phyloP scores from a whole-genome alignment of 345 rosid genomes.

The Acer saccharum region DNA sequence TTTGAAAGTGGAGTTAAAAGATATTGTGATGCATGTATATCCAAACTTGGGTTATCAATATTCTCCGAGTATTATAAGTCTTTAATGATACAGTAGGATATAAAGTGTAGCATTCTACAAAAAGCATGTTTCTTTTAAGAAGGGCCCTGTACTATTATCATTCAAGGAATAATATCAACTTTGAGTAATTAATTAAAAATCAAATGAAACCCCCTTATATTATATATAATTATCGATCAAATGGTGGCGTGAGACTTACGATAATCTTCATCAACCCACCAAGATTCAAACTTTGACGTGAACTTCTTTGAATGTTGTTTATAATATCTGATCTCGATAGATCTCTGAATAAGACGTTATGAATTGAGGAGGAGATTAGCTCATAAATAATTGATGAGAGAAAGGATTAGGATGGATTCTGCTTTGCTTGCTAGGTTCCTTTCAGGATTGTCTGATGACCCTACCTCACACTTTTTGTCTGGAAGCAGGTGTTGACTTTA shows the following conservation, averaged over 20 bases:
- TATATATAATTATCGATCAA: not conserved
- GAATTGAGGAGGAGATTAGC: not conserved
- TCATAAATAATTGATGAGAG: not conserved
- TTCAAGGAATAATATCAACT: slow-evolving; percentile 33
- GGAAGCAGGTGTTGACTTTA: slow-evolving; percentile 25
- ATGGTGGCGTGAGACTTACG: not conserved
- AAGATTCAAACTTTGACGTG: too few relatives aligned
- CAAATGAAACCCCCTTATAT: not conserved
- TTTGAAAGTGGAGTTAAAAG: slow-evolving; percentile 8
- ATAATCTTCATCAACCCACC: too few relatives aligned
- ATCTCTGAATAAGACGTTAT: too few relatives aligned
- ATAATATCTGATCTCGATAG: too few relatives aligned
- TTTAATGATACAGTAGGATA: slow-evolving; percentile 27
- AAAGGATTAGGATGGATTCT: not conserved
- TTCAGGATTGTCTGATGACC: slow-evolving; percentile 17
- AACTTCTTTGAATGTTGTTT: too few relatives aligned
- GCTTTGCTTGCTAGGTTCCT: not conserved
- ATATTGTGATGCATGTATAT: not conserved
- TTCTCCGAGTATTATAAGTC: slow-evolving; percentile 30
- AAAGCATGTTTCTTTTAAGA: slow-evolving; percentile 40
- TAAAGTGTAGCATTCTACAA: slow-evolving; percentile 30
- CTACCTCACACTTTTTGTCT: slow-evolving; percentile 23
- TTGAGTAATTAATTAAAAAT: slow-evolving; percentile 6
- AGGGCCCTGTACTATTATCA: slow-evolving; percentile 39
- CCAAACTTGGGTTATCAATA: slow-evolving; percentile 28